Percentiles rank a stretch among this genome's conserved stretches.
Evolutionary conservation across 441 rosid genomes (phyloP).

Genomic region (Viola pubescens): DNA sequence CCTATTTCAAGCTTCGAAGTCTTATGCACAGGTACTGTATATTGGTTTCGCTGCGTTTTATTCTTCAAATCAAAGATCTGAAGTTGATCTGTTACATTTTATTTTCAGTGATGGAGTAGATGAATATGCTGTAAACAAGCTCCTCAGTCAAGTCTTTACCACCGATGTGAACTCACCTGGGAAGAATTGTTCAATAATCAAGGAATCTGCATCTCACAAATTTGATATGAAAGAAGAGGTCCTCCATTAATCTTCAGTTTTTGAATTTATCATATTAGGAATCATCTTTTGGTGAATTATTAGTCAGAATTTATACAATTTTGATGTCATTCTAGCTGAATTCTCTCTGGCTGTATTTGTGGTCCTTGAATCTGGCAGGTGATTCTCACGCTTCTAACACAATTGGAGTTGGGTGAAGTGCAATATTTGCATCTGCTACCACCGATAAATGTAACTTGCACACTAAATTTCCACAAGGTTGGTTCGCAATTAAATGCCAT

Average conservation of each 20-base stretch:
- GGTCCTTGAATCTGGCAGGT: constrained; percentile 47
- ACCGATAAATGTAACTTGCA: constrained; percentile 60
- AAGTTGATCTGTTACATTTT: constrained; percentile 19
- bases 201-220: constrained; percentile 67
- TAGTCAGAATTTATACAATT: neutral
- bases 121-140: constrained; percentile 78
- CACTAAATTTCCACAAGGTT: constrained; percentile 87
- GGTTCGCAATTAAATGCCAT: constrained; percentile 10
- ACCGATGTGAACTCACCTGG: constrained; percentile 35
- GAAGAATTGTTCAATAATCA: constrained; percentile 51
- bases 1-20: constrained; percentile 84
- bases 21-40: constrained; percentile 65
- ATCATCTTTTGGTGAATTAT: neutral
- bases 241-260: constrained; percentile 7
- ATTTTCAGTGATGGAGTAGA: constrained; percentile 83
- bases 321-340: neutral
- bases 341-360: constrained; percentile 7
- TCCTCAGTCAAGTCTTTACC: constrained; percentile 62
- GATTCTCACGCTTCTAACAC: constrained; percentile 80
- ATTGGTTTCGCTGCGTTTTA: constrained; percentile 1
- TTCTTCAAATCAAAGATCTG: constrained; percentile 15
- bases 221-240: constrained; percentile 97
- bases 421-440: constrained; percentile 71
- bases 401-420: constrained; percentile 81
- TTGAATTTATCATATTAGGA: constrained; percentile 1